A percentile compares a stretch with the other conserved stretches of the same genome.
Evolutionary conservation across 306 rosid genomes (phyloP).

Genomic region (Castanea mollissima): DNA sequence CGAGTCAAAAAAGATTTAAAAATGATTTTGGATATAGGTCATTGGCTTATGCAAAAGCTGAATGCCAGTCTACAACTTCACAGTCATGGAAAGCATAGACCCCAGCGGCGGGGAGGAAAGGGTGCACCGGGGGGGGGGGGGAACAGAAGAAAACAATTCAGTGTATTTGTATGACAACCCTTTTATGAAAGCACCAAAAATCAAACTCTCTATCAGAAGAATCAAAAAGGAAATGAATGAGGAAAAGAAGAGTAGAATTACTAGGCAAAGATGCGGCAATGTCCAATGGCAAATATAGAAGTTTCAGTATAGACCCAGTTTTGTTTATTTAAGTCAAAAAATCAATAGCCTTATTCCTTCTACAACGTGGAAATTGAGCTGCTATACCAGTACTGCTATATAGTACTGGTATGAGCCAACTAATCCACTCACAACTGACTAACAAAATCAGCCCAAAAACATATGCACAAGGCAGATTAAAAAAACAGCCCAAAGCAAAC

Average conservation of each 20-base stretch:
- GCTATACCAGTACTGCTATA: no score
- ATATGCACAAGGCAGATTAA: no score
- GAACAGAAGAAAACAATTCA: background rate
- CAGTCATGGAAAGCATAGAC: background rate
- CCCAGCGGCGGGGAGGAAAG: background rate
- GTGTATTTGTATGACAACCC: background rate
- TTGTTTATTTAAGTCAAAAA: background rate
- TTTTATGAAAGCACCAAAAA: background rate
- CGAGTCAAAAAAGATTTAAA: background rate
- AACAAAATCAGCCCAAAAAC: no score
- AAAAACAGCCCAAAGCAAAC: no score
- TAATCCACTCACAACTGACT: no score
- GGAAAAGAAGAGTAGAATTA: background rate
- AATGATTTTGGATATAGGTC: background rate
- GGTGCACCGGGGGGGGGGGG: no score
- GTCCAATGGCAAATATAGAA: background rate
- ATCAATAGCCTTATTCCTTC: no score
- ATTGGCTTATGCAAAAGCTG: background rate
- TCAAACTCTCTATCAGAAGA: no score
- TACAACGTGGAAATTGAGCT: no score
- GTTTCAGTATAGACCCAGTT: background rate
- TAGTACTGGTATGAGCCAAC: no score
- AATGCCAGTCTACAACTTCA: background rate
- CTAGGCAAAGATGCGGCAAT: background rate
- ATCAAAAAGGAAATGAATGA: background rate